Conservation (phyloP, 208 protist species). For the Trypanosoma boissoni region DNA sequence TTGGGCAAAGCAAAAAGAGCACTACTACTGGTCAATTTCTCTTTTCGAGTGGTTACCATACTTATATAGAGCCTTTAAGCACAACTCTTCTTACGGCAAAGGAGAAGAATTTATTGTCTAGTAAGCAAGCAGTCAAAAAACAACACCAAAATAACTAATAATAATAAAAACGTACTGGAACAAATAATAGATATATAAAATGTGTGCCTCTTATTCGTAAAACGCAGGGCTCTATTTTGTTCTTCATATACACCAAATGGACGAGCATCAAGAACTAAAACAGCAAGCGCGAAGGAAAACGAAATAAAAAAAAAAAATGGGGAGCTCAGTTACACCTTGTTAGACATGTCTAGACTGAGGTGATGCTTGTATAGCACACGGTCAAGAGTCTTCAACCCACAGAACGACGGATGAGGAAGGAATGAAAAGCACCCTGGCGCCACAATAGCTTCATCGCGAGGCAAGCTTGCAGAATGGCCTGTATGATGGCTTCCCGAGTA, state of each 20-base stretch:
- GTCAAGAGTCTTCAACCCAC: slow-evolving; percentile 38
- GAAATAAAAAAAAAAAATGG: neutral
- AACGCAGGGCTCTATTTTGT: no score
- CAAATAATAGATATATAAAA: no score
- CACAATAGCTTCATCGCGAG: neutral
- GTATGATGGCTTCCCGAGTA: neutral
- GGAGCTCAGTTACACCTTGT: neutral
- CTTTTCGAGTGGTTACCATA: neutral
- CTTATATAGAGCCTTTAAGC: neutral
- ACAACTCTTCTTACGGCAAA: no score
- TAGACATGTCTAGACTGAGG: slow-evolving; percentile 21
- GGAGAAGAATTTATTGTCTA: no score
- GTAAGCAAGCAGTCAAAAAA: no score
- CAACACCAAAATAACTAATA: no score
- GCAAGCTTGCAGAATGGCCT: no score
- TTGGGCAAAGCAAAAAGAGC: neutral
- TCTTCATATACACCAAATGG: no score
- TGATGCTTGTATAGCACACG: slow-evolving; percentile 61
- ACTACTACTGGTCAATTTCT: neutral
- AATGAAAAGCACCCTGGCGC: slow-evolving; percentile 47
- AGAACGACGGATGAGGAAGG: slow-evolving; percentile 57
- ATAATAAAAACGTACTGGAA: no score
- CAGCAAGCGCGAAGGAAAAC: neutral
- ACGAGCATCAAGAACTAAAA: no score
- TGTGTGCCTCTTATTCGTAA: no score